Conservation (phyloP, 1,139 yeast genomes). For the Pichia sp. region DNA sequence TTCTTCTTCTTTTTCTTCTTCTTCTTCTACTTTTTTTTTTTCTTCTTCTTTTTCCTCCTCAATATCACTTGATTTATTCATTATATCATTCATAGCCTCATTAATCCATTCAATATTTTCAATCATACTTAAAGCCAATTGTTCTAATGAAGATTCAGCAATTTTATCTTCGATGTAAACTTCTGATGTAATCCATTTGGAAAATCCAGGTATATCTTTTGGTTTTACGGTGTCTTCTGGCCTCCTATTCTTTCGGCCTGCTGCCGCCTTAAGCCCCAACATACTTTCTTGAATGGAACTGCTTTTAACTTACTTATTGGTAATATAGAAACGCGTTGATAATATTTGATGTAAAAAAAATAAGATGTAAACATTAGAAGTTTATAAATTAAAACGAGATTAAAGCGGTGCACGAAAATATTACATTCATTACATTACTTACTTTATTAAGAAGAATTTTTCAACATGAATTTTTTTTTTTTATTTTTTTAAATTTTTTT, state of each 20-base stretch:
- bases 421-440: no score
- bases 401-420: no score
- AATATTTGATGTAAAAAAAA: no score
- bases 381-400: no score
- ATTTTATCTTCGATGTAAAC: constrained; percentile 28
- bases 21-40: background rate
- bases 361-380: no score
- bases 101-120: constrained; percentile 28
- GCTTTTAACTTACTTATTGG: no score
- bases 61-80: background rate
- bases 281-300: constrained; percentile 6
- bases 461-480: no score
- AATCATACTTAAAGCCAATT: constrained; percentile 21
- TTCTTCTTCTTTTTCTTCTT: background rate
- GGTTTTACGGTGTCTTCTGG: constrained; percentile 2
- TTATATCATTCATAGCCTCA: constrained; percentile 23
- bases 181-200: constrained; percentile 41
- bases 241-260: background rate
- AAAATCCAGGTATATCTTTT: constrained; percentile 34
- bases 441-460: no score
- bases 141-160: constrained; percentile 23
- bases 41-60: background rate
- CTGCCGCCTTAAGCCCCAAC: constrained; percentile 27
- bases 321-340: no score
- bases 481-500: no score